A percentile compares a stretch with the other conserved stretches of the same genome.
These are phyloP conservation scores for Aspergillus carbonarius DNA, from an alignment of 2,329 filamentous ascomycete species.

Conservation along the genomic window DNA sequence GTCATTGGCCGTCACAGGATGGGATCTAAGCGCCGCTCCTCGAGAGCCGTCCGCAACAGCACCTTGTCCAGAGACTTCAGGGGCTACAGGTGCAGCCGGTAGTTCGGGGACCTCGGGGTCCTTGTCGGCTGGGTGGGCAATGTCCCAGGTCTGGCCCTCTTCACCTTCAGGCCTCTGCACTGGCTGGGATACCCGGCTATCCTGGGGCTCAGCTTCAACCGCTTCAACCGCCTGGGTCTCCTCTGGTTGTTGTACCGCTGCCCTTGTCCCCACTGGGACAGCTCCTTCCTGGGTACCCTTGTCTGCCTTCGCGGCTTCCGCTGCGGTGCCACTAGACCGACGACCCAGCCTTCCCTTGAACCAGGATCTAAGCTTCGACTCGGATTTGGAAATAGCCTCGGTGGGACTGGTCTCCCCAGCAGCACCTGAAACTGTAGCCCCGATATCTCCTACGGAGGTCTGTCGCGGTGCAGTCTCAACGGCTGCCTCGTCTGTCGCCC, in stretches of 20 bases:
- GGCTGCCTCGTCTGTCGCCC: background rate
- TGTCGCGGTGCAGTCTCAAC: constrained; percentile 6
- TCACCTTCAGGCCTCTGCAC: background rate
- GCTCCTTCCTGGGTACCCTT: background rate
- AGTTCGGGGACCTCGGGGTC: constrained; percentile 1
- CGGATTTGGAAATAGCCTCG: constrained; percentile 14
- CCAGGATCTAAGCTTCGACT: constrained; percentile 38
- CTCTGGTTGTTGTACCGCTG: background rate
- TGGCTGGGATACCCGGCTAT: background rate
- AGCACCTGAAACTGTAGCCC: constrained; percentile 4
- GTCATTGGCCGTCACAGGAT: constrained; percentile 31
- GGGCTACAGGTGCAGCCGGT: background rate
- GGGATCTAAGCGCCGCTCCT: constrained; percentile 30
- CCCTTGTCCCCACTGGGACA: background rate
- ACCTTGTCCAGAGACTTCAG: background rate
- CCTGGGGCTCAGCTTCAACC: background rate
- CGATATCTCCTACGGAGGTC: constrained; percentile 1
- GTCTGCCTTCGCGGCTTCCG: constrained; percentile 10
- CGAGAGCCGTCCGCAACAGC: constrained; percentile 16
- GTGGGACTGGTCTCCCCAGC: constrained; percentile 7
- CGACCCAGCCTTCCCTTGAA: constrained; percentile 32
- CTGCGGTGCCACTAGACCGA: constrained; percentile 27
- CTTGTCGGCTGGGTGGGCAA: background rate
- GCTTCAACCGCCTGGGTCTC: background rate
- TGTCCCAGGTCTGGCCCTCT: background rate